Evolutionary conservation across 1,284 basidiomycete genomes (phyloP), one percentile per base, ranked within the genome.

Genomic region (Microbotryum lychnidis-dioicae): DNA sequence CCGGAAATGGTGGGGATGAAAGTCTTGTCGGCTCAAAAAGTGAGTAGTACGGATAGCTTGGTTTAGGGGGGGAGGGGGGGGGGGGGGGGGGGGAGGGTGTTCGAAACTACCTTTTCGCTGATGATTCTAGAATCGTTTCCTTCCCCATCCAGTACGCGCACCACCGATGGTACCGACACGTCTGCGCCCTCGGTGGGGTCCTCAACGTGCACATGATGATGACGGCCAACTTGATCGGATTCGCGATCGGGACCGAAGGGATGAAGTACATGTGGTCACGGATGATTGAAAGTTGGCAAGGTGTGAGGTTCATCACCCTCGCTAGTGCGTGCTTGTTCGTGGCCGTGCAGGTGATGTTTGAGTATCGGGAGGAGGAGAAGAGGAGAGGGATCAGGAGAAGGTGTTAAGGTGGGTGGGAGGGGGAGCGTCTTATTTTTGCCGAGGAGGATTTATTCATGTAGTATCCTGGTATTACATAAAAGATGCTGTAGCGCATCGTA

Each of bases 221-320:
- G 83, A 75, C 81, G 0, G 94, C 91, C 42, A 98, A 99, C 74
- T 81, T 98, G 6, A 87, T 98, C 2, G 94, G 96, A 0, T 97
- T 99, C 73, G 93, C 92, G 16, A 81, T 97, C 49, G 94, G 94
- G 2, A 78, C 84, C 1, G 90, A 97, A 14, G 93, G 92, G 1
- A 82, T 87, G 54, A 75, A 78, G 60, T 86, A 88, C 73, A 83
- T 97, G 75, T 74, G 84, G 14, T 66, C 76, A 5, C 79, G 88
- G 74, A 75, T 97, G 33, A 75, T 85, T 46, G 83, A 83, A 2
- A 86, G 82, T 29, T 78, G 78, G 71, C 77, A 82, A 73, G 88
- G 89, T 6, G 68, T 87, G 52, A 75, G 75, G 20, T 96, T 93
- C 75, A 76, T 91, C 61, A 47, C 82, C 0, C 75, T 81, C 9